phyloP scores from a whole-genome alignment of 2,329 filamentous ascomycete species.

The Nemania abortiva region DNA sequence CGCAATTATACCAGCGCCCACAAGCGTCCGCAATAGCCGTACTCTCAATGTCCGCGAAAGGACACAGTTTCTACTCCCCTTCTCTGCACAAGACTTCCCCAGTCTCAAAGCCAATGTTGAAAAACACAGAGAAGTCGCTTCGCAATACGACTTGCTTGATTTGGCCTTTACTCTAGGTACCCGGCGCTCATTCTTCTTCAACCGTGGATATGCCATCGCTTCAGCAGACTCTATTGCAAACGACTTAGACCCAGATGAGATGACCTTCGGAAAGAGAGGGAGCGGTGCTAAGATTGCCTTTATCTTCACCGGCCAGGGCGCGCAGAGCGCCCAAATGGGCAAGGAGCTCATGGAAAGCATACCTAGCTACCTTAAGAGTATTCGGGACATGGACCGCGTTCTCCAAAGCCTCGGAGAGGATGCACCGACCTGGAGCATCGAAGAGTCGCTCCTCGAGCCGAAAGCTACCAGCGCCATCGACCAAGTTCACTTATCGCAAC shows the following conservation, averaged over 20 bases:
- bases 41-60: conserved; percentile 13
- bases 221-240: neutral
- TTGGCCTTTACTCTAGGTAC: conserved; percentile 25
- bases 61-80: conserved; percentile 26
- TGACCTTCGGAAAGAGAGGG: conserved; percentile 15
- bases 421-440: conserved; percentile 41
- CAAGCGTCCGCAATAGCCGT: conserved; percentile 1
- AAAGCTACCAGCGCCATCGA: conserved; percentile 45
- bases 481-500: conserved; percentile 51
- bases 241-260: conserved; percentile 4
- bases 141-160: conserved; percentile 26
- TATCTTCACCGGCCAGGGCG: conserved; percentile 35
- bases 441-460: conserved; percentile 13
- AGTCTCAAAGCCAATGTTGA: conserved; percentile 27
- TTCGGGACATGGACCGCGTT: conserved; percentile 36
- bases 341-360: conserved; percentile 45
- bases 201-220: conserved; percentile 20
- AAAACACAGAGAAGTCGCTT: conserved; percentile 7
- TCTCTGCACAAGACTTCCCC: conserved; percentile 31
- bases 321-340: conserved; percentile 53
- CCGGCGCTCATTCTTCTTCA: conserved; percentile 27
- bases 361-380: conserved; percentile 24
- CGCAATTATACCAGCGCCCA: neutral
- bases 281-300: conserved; percentile 19
- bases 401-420: conserved; percentile 32